These are phyloP conservation scores for Herpotrichia juniperi DNA, from an alignment of 2,329 filamentous ascomycete species.

Conservation along the genomic window DNA sequence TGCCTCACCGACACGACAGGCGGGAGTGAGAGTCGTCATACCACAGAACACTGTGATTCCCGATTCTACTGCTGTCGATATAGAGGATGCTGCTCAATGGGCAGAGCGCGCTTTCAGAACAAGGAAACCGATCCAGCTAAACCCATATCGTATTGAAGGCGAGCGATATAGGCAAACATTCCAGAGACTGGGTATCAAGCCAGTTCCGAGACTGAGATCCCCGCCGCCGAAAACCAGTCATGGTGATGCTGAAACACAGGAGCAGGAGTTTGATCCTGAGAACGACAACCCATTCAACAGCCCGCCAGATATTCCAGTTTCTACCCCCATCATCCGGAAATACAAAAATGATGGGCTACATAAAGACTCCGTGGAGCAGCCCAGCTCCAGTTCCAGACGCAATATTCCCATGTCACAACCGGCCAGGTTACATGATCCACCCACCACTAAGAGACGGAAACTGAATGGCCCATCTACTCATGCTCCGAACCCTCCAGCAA, in stretches of 20 bases:
- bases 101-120: constrained; percentile 47
- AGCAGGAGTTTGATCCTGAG: constrained; percentile 37
- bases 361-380: constrained; percentile 8
- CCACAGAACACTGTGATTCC: constrained; percentile 11
- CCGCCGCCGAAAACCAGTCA: constrained; percentile 23
- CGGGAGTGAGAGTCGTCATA: constrained; percentile 38
- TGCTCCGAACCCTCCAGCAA: constrained; percentile 2
- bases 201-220: constrained; percentile 44
- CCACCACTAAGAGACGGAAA: constrained; percentile 27
- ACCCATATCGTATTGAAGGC: constrained; percentile 55
- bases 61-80: constrained; percentile 11
- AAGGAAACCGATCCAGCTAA: constrained; percentile 55
- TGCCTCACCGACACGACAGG: constrained; percentile 27
- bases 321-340: constrained; percentile 17
- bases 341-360: constrained; percentile 6
- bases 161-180: constrained; percentile 51
- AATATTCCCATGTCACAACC: constrained; percentile 5
- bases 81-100: constrained; percentile 15
- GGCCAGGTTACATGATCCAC: constrained; percentile 20
- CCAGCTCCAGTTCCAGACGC: constrained; percentile 9
- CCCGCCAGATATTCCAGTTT: constrained; percentile 6
- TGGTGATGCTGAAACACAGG: constrained; percentile 33
- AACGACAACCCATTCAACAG: constrained; percentile 25
- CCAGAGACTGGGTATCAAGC: constrained; percentile 51
- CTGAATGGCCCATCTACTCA: constrained; percentile 22